A percentile compares a stretch with the other conserved stretches of the same genome.
Evolutionary conservation across 2,329 filamentous ascomycete species (phyloP).

Genomic region (Grosmannia penicillata): DNA sequence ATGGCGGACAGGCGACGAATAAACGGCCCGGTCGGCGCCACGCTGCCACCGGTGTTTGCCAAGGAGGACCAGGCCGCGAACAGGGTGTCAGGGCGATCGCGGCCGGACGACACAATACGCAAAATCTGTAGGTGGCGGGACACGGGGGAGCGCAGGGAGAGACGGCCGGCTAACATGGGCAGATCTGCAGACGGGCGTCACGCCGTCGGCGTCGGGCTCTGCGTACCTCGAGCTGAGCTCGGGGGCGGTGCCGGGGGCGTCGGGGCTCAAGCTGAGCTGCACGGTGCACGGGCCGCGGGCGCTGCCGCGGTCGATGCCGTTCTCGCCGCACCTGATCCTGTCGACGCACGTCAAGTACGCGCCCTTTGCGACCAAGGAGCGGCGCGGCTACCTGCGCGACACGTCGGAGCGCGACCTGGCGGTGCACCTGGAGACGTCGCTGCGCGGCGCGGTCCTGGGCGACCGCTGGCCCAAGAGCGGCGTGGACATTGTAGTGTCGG

Average conservation of each 20-base stretch:
- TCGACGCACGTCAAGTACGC: constrained; percentile 94
- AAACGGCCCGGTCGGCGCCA: constrained; percentile 73
- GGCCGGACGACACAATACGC: constrained; percentile 57
- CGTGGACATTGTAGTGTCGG: constrained; percentile 84
- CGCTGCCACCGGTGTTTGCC: constrained; percentile 52
- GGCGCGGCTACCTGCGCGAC: constrained; percentile 77
- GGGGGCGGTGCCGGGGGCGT: constrained; percentile 22
- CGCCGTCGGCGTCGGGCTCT: constrained; percentile 85
- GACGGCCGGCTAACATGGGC: no score
- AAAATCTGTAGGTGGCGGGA: constrained; percentile 59
- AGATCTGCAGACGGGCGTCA: constrained; percentile 86
- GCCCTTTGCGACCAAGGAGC: constrained; percentile 72
- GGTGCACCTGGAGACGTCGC: constrained; percentile 78
- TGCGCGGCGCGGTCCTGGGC: constrained; percentile 79
- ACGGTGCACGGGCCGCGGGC: constrained; percentile 88
- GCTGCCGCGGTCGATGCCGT: constrained; percentile 75
- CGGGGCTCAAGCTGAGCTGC: constrained; percentile 76
- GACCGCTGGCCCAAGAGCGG: constrained; percentile 98
- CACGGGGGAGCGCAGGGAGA: neutral
- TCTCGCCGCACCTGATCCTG: constrained; percentile 82
- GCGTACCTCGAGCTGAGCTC: constrained; percentile 62
- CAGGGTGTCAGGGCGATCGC: constrained; percentile 31
- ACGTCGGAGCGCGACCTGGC: constrained; percentile 76
- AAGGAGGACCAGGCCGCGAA: constrained; percentile 23
- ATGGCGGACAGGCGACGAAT: constrained; percentile 82